phyloP scores from a whole-genome alignment of 2,329 filamentous ascomycete genomes.

The Pestalotiopsis sp. region DNA sequence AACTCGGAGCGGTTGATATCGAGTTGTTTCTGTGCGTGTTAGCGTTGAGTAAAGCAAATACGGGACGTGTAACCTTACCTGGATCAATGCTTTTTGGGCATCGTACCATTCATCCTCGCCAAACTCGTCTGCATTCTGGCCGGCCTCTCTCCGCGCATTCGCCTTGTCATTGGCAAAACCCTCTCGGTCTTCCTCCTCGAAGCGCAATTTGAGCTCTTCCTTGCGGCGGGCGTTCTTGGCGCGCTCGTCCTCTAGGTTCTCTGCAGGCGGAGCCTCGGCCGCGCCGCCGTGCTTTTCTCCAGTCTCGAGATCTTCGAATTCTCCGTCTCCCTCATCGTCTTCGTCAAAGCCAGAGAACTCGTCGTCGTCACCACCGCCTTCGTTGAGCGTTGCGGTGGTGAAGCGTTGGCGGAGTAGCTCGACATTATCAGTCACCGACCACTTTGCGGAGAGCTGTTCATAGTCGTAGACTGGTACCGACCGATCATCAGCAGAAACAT shows the following conservation, averaged over 20 bases:
- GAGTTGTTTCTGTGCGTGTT: slow-evolving; percentile 40
- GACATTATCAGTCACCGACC: slow-evolving; percentile 79
- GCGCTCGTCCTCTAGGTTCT: slow-evolving; percentile 80
- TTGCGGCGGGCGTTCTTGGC: slow-evolving; percentile 89
- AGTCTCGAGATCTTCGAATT: slow-evolving; percentile 84
- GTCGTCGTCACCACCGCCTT: slow-evolving; percentile 56
- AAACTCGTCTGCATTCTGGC: slow-evolving; percentile 71
- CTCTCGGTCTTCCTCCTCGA: slow-evolving; percentile 97
- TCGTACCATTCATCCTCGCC: slow-evolving; percentile 99
- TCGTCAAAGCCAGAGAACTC: slow-evolving; percentile 51
- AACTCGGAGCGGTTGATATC: slow-evolving; percentile 97
- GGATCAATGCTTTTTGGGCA: slow-evolving; percentile 88
- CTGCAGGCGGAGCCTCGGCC: slow-evolving; percentile 43
- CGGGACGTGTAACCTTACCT: slow-evolving; percentile 91
- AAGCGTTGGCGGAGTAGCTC: slow-evolving; percentile 77
- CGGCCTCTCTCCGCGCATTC: slow-evolving; percentile 71
- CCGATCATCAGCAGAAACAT: slow-evolving; percentile 74
- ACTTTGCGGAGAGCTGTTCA: slow-evolving; percentile 79
- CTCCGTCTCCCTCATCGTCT: slow-evolving; percentile 53
- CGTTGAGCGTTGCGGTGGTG: slow-evolving; percentile 67
- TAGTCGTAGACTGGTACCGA: slow-evolving; percentile 81
- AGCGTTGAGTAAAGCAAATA: neutral
- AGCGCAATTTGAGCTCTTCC: slow-evolving; percentile 90
- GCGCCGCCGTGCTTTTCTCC: slow-evolving; percentile 59
- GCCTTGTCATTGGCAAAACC: slow-evolving; percentile 91